Base-by-base conservation (phyloP, 2,329 filamentous ascomycete genomes). In the Colletotrichum ledebouriae region DNA sequence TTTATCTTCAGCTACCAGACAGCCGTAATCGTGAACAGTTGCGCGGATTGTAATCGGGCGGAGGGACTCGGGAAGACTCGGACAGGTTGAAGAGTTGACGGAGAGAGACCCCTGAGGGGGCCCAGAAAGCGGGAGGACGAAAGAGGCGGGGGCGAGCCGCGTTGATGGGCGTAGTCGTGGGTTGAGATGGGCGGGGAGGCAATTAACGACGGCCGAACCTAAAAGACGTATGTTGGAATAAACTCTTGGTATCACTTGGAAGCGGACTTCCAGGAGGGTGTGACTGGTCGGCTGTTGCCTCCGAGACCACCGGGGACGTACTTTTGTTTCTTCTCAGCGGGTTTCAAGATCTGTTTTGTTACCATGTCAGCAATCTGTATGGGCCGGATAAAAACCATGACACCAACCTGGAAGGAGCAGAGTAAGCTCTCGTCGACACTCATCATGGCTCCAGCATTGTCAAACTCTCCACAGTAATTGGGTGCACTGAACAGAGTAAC, bases 291-390 rank as follows among this genome's bases (percentile, higher is more conserved):
- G 85, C 86, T 87, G 85, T 88, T 86, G 84, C 87, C 87, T 84
- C 88, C 90, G 82, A 91, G 86, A 84, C 87, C 86, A 84, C 86
- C 86, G 85, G 90, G 88, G 80, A 97, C 94, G 87, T 97, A 98
- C 94, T 98, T 98, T 93, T 98, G 95, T 91, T 99, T 99, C 91
- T 99, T 99, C 89, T 99, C 96, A 82, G 96, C 96, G 78, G 96
- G 96, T 87, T 98, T 99, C 86, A 99, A 88, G 80, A 99, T 98
- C 94, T 97, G 75, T 33, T 61, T 53, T 49, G 55, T n/a, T n/a
- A 11, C 20, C 5, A 39, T 34, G 58, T 71, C 44, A 71, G 70
- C 58, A 58, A 59, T 47, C 52, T 42, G 29, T n/a, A 20, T 46
- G 20, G 44, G 13, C 46, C 41, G 33, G 39, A 15, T 6, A 3